Conservation (phyloP, 345 rosid species). For the Erucastrum elatum region DNA sequence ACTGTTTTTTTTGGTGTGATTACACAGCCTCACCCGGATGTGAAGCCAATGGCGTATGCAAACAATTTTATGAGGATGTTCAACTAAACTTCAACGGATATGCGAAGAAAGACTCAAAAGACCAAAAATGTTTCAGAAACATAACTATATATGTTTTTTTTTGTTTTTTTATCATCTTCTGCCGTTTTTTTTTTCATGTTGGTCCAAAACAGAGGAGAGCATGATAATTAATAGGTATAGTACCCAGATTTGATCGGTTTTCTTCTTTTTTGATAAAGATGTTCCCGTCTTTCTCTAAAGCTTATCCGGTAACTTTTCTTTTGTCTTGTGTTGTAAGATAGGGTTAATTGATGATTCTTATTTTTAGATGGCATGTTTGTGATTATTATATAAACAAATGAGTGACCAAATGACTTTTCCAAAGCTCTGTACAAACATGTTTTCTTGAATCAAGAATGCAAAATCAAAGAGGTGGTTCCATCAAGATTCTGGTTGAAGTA, state of each 20-base stretch:
- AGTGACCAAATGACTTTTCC: constrained; percentile 18
- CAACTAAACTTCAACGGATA: constrained; percentile 39
- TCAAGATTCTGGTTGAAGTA: not conserved
- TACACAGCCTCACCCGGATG: constrained; percentile 90
- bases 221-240: constrained; percentile 36
- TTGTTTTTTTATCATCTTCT: constrained; percentile 6
- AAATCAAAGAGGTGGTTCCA: not conserved
- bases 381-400: constrained; percentile 12
- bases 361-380: constrained; percentile 20
- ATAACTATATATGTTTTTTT: constrained; percentile 27
- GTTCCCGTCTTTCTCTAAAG: constrained; percentile 13
- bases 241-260: constrained; percentile 19
- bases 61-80: constrained; percentile 79
- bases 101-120: constrained; percentile 17
- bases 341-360: constrained; percentile 13
- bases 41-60: constrained; percentile 98
- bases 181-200: constrained; percentile 35
- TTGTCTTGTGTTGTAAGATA: constrained; percentile 29
- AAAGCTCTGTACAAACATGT: not conserved
- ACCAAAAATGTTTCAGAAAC: constrained; percentile 29
- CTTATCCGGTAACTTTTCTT: constrained; percentile 21
- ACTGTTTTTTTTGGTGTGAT: not conserved
- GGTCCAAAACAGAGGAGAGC: constrained; percentile 32
- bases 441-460: not conserved
- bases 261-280: constrained; percentile 30